Conservation (phyloP, 208 protist genomes). For the Acanthamoeba lenticulata region DNA sequence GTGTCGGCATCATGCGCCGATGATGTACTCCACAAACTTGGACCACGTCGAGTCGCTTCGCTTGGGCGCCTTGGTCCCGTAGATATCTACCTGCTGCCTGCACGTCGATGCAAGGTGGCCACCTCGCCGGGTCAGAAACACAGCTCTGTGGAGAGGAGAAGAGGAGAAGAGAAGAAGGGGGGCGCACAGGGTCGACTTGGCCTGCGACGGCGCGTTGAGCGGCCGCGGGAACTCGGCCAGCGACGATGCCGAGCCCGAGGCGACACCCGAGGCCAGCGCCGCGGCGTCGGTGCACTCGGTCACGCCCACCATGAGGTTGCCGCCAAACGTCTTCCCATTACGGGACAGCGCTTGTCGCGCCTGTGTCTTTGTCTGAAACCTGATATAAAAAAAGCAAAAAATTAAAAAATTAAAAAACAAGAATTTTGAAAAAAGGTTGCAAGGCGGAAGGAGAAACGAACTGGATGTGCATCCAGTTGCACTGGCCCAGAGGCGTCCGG, state of each 20-base stretch:
- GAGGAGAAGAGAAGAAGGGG: not conserved
- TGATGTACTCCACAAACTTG: constrained; percentile 35
- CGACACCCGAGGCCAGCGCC: not conserved
- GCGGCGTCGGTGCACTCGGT: constrained; percentile 2
- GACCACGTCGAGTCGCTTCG: constrained; percentile 22
- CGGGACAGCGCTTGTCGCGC: constrained; percentile 1
- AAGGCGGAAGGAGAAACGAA: not conserved
- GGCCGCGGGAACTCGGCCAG: constrained; percentile 31
- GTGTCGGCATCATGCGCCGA: not conserved
- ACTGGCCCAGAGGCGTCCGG: not conserved
- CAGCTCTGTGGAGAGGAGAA: no score
- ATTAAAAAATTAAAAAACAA: not conserved
- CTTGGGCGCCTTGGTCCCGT: not conserved
- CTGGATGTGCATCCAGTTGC: constrained; percentile 60
- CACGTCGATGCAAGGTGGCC: no score
- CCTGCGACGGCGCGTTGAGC: not conserved
- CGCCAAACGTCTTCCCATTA: constrained; percentile 35
- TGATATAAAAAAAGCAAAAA: not conserved
- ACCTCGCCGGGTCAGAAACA: no score
- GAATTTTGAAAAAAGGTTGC: not conserved
- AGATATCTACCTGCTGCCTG: constrained; percentile 26
- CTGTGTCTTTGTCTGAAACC: constrained; percentile 17
- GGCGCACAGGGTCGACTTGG: not conserved
- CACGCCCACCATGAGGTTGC: constrained; percentile 46
- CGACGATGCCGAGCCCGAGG: no score